These are phyloP conservation scores for Cnidoscolus chayamansa DNA, from an alignment of 441 rosid genomes.

Conservation along the genomic window DNA sequence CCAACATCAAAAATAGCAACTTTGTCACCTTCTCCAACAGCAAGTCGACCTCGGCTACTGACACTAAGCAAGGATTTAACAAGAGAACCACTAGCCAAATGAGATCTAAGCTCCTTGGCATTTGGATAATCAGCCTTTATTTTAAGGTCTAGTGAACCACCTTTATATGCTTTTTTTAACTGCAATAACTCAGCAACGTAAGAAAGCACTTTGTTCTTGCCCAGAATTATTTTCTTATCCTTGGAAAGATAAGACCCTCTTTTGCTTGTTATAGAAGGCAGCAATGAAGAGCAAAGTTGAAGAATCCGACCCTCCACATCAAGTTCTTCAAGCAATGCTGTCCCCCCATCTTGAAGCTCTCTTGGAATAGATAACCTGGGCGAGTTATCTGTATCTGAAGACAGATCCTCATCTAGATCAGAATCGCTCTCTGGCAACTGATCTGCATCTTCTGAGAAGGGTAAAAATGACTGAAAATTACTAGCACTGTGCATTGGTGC, in stretches of 20 bases:
- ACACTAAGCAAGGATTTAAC: conserved; percentile 98
- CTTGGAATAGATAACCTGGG: conserved; percentile 65
- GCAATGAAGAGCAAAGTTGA: conserved; percentile 70
- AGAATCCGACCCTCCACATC: conserved; percentile 78
- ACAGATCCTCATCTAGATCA: conserved; percentile 84
- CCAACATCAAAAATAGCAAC: conserved; percentile 98
- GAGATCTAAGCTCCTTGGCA: conserved; percentile 96
- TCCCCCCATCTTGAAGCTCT: conserved; percentile 68
- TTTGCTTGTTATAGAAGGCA: conserved; percentile 78
- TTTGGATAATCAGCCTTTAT: conserved; percentile 98
- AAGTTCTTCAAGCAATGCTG: conserved; percentile 73
- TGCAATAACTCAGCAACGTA: conserved; percentile 86
- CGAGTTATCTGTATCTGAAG: conserved; percentile 55
- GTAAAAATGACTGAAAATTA: conserved; percentile 76
- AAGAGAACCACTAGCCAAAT: conserved; percentile 87
- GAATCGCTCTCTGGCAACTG: conserved; percentile 95
- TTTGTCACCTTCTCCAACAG: conserved; percentile 99
- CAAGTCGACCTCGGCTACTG: conserved; percentile 94
- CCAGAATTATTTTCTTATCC: conserved; percentile 69
- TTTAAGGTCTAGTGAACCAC: conserved; percentile 97
- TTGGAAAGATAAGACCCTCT: conserved; percentile 71
- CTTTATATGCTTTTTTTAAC: conserved; percentile 94
- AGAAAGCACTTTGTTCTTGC: conserved; percentile 81
- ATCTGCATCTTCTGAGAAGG: conserved; percentile 79
- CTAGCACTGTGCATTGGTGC: conserved; percentile 52